phyloP scores from a whole-genome alignment of 805 yeast genomes.

The Hanseniaspora nectarophila region DNA sequence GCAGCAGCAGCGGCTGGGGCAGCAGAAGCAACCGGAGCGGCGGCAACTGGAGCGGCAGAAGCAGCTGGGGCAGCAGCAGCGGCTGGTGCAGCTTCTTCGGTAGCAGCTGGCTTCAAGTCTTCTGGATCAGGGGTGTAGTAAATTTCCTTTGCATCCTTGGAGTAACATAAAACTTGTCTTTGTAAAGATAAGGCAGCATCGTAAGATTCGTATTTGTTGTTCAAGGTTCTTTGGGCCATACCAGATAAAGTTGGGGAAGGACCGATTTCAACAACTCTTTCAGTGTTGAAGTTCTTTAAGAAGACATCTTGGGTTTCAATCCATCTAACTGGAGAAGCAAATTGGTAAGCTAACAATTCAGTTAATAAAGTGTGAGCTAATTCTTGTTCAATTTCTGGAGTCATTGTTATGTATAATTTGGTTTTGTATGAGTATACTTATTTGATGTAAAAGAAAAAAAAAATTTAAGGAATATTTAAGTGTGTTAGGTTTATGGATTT shows the following conservation, averaged over 20 bases:
- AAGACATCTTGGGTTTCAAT: constrained; percentile 98
- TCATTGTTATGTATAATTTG: constrained; percentile 26
- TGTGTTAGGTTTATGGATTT: background rate
- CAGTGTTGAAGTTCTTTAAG: constrained; percentile 85
- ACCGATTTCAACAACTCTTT: constrained; percentile 95
- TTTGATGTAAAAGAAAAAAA: background rate
- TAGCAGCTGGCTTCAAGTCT: constrained; percentile 30
- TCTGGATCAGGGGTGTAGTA: constrained; percentile 81
- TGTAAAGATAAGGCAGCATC: constrained; percentile 84
- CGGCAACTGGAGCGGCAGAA: constrained; percentile 47
- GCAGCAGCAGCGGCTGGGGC: constrained; percentile 73
- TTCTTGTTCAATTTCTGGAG: constrained; percentile 94
- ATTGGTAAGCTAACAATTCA: constrained; percentile 94
- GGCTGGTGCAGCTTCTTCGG: constrained; percentile 31
- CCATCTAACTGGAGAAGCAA: constrained; percentile 99
- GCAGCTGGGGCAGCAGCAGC: constrained; percentile 45
- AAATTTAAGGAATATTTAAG: background rate
- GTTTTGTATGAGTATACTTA: background rate
- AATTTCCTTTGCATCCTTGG: constrained; percentile 91
- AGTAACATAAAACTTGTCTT: constrained; percentile 88
- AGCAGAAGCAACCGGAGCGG: constrained; percentile 49
- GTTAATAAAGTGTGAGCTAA: constrained; percentile 88
- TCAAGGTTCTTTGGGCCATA: constrained; percentile 95
- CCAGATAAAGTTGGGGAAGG: constrained; percentile 98
- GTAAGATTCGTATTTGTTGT: constrained; percentile 84